Base-by-base conservation (phyloP, 441 rosid species). In the Arabidopsis hybrid region DNA sequence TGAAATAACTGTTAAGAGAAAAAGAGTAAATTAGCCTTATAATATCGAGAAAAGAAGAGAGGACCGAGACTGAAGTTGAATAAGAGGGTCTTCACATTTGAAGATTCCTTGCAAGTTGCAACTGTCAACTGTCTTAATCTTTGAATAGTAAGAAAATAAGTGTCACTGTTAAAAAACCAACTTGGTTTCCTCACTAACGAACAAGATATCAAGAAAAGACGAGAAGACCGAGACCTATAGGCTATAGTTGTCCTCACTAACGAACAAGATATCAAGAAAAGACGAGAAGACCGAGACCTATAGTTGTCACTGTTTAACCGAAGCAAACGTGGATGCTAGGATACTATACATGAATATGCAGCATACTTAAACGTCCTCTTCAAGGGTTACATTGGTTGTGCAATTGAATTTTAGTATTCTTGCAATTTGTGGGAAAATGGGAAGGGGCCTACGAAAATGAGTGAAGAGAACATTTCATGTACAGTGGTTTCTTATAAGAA, bases 81-180 rank as follows among this genome's bases (percentile, higher is more conserved):
- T 21, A 29, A 29, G 32, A 29, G 32, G 32, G 32, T 29, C 32
- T 29, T 29, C 32, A 29, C 38, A 21, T 13, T 3, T 31, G 10
- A 13, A 7, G 6, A 57, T 60, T 71, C n/a, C 51, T 59, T 21
- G 40, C 32, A 29, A 29, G 32, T 29, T 29, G 32, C 1, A 8
- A 21, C 47, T n/a, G n/a, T n/a, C n/a, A n/a, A n/a, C n/a, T 13
- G 21, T 68, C 36, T 55, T 57, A 42, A 57, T 43, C 45, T 57
- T 43, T 43, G 35, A 43, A 17, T 31, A 56, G 43, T 39, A 39
- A 12, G 5, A 4, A 40, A 4, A 11, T 3, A 40, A 40, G 47
- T 21, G 32, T 31, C 47, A 13, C 47, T 13, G 16, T 43, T 13
- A 43, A 43, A 43, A 43, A 43, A 12, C n/a, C n/a, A n/a, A n/a